Evolutionary conservation across 1,284 basidiomycete genomes (phyloP), one percentile per base, ranked within the genome.

Genomic region (Ceratorhiza oryzae-sativae): DNA sequence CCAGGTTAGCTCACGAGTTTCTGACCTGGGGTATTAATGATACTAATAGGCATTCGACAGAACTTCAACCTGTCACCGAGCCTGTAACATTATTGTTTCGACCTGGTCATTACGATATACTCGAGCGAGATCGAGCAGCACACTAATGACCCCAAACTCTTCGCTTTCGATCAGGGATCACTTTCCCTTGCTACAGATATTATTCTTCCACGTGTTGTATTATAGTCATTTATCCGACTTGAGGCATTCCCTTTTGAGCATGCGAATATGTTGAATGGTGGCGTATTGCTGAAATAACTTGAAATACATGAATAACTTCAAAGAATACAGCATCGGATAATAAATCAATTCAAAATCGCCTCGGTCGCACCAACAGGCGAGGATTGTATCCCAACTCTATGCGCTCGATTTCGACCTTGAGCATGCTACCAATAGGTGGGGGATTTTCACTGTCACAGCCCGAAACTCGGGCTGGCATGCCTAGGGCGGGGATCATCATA

Each of bases 71-170:
- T 15, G 30, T 48, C 8, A 59, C 67, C 25, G 67, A 70, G 3
- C 67, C 67, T 36, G 55, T 70, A 46, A 13, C 55, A 48, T 48
- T 70, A 39, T 42, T 70, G 23, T 70, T 70, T 10, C 67, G 67
- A 13, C 67, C 67, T 9, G 55, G 67, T 32, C 67, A 70, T 36
- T 70, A 70, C 18, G 67, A 70, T 49, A 70, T 70, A 46, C 67
- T 70, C n/a, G 67, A 59, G 36, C 53, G 53, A 59, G 58, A 41
- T 60, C 39, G 58, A 42, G 39, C 8, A 18, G 41, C 42, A 25
- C 30, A 48, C 8, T 58, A 20, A 49, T 46, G 9, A 58, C 20
- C 8, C 5, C 18, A n/a, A n/a, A 25, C 45, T 68, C n/a, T 68
- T 68, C 65, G 51, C 53, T 68, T 49, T 68, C 53, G 25, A 55